Evolutionary conservation across 225 moss, liverwort and hornwort species (phyloP).

Genomic region (Pseudoscleropodium purum): DNA sequence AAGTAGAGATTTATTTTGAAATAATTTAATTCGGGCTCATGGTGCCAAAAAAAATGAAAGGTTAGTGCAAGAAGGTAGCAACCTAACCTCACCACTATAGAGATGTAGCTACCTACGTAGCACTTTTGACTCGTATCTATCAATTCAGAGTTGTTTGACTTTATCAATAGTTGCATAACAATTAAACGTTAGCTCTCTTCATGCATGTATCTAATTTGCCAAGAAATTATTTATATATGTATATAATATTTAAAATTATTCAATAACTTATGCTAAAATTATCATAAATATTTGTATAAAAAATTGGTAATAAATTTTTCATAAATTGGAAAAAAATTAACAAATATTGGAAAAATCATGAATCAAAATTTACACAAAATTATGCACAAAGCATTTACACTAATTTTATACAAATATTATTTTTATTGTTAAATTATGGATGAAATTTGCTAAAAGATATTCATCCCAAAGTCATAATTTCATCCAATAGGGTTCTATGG

Average conservation of each 20-base stretch:
- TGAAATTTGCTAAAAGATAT: not conserved
- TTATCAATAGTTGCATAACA: too few species aligned
- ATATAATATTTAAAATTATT: too few species aligned
- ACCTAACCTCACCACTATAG: rapidly evolving
- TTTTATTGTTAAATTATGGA: not conserved
- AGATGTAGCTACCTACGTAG: not conserved
- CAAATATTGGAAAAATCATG: not conserved
- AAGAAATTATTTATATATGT: too few species aligned
- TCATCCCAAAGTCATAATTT: not conserved
- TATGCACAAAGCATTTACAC: not conserved
- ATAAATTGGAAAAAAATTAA: not conserved
- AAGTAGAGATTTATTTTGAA: too few species aligned
- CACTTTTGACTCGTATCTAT: rapidly evolving
- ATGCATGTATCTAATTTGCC: rapidly evolving
- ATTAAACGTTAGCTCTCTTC: too few species aligned
- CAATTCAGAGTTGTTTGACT: rapidly evolving
- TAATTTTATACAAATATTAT: not conserved
- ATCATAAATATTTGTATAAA: not conserved
- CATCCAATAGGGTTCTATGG: rapidly evolving
- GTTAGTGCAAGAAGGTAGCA: not conserved
- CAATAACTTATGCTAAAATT: not conserved
- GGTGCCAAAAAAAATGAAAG: too few species aligned
- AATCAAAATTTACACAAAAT: not conserved
- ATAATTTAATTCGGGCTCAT: too few species aligned
- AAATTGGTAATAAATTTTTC: not conserved